These are phyloP conservation scores for Pythium oligandrum DNA, from an alignment of 352 stramenopile species.

Conservation along the genomic window DNA sequence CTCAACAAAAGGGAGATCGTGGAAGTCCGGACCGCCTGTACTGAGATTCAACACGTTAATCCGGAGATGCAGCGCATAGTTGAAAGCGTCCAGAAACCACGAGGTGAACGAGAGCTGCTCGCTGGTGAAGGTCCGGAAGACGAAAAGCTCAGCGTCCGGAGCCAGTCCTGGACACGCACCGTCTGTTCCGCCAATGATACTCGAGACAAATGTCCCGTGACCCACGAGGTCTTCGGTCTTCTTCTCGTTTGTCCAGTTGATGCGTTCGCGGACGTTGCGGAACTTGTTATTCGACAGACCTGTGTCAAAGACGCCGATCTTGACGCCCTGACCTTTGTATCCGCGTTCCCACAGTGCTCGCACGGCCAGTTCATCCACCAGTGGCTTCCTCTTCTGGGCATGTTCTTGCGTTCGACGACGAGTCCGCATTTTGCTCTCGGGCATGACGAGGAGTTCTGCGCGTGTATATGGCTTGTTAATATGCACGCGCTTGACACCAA, in stretches of 20 bases:
- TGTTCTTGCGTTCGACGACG: too few relatives aligned
- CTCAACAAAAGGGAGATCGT: conserved; percentile 84
- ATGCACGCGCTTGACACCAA: conserved; percentile 25
- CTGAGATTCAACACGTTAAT: conserved; percentile 86
- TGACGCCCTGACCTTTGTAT: conserved; percentile 68
- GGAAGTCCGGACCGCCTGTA: conserved; percentile 80
- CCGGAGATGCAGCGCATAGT: conserved; percentile 75
- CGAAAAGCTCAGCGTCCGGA: conserved; percentile 65
- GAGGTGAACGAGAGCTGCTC: conserved; percentile 85
- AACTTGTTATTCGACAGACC: conserved; percentile 50
- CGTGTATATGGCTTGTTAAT: conserved; percentile 46
- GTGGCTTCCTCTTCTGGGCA: too few relatives aligned
- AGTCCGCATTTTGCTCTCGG: too few relatives aligned
- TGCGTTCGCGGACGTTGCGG: conserved; percentile 63
- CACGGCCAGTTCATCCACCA: conserved; percentile 52
- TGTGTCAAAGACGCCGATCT: conserved; percentile 86
- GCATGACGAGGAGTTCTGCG: conserved; percentile 15
- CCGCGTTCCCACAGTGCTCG: conserved; percentile 52
- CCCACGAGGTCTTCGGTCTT: conserved; percentile 68
- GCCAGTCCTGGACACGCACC: conserved; percentile 70
- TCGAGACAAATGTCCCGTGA: conserved; percentile 84
- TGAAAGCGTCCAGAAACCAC: conserved; percentile 90
- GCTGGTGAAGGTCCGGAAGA: conserved; percentile 86
- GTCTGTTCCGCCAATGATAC: conserved; percentile 57
- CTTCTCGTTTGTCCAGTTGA: conserved; percentile 87